A percentile compares a stretch with the other conserved stretches of the same genome.
Conservation (phyloP, 495 filamentous ascomycete species). For the Trichoderma asperelloides region DNA sequence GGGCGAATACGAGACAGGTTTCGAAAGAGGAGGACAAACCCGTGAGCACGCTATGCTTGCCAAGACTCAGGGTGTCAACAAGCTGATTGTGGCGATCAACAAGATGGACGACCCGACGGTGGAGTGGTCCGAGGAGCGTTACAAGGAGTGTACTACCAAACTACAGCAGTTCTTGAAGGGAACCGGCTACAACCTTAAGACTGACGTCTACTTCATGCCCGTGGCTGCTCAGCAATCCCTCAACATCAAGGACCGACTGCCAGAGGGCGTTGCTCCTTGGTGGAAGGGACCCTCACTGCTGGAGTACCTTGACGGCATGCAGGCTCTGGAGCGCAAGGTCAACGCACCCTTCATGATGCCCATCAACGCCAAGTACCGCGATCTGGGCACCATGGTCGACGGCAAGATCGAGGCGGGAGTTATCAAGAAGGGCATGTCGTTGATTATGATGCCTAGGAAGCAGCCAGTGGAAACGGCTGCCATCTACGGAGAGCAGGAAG, state of each 20-base stretch:
- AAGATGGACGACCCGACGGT: slow-evolving; percentile 98
- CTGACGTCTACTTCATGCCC: slow-evolving; percentile 89
- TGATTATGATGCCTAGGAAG: slow-evolving; percentile 92
- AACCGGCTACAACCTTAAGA: slow-evolving; percentile 87
- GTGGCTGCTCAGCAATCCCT: slow-evolving; percentile 80
- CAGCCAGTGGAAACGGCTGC: slow-evolving; percentile 70
- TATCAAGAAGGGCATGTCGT: slow-evolving; percentile 71
- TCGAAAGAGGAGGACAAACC: slow-evolving; percentile 97
- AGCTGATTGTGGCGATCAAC: slow-evolving; percentile 88
- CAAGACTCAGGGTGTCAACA: slow-evolving; percentile 96
- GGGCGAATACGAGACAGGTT: slow-evolving; percentile 99
- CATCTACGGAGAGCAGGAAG: slow-evolving; percentile 92
- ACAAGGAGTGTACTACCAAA: slow-evolving; percentile 86
- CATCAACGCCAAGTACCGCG: slow-evolving; percentile 85
- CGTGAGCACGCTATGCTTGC: slow-evolving; percentile 94
- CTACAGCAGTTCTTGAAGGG: slow-evolving; percentile 78
- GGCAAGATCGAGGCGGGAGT: slow-evolving; percentile 94
- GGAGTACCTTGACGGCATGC: slow-evolving; percentile 86
- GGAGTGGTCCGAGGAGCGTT: slow-evolving; percentile 87
- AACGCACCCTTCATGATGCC: slow-evolving; percentile 99
- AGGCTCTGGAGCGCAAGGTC: slow-evolving; percentile 85
- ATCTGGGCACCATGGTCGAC: slow-evolving; percentile 96
- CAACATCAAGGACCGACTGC: slow-evolving; percentile 81
- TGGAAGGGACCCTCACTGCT: slow-evolving; percentile 89
- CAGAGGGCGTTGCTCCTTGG: slow-evolving; percentile 68